Conservation (phyloP, 1,139 yeast genomes). For the Lodderomyces parapsilosis region DNA sequence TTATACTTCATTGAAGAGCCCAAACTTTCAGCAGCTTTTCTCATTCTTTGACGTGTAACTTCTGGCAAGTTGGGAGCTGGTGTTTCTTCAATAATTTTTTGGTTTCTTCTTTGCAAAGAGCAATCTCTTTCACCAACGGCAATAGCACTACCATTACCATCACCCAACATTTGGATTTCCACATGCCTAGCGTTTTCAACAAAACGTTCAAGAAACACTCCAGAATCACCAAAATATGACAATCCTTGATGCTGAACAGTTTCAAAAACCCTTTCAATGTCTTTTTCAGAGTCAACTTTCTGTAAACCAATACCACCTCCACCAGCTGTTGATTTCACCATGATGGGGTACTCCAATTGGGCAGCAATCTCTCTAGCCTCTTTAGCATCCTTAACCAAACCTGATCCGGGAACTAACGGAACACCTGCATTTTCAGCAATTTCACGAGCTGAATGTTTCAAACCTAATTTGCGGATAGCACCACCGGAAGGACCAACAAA, state of each 20-base stretch:
- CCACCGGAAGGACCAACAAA: conserved; percentile 96
- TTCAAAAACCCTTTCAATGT: conserved; percentile 78
- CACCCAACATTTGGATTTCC: conserved; percentile 95
- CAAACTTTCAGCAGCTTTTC: conserved; percentile 80
- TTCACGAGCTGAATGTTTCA: conserved; percentile 94
- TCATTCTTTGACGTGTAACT: conserved; percentile 69
- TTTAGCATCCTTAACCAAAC: conserved; percentile 62
- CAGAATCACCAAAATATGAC: conserved; percentile 90
- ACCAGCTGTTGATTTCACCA: conserved; percentile 98
- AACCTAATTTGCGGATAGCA: conserved; percentile 84
- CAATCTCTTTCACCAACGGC: conserved; percentile 98
- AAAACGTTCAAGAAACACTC: conserved; percentile 90
- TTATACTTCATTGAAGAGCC: conserved; percentile 82
- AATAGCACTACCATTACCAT: conserved; percentile 87
- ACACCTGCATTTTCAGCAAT: conserved; percentile 87
- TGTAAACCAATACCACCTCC: conserved; percentile 99
- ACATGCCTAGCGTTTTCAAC: conserved; percentile 95
- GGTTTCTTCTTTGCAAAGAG: conserved; percentile 94
- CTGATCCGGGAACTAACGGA: conserved; percentile 95
- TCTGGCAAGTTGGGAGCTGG: conserved; percentile 95
- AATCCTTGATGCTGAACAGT: conserved; percentile 93
- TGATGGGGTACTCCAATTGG: conserved; percentile 79
- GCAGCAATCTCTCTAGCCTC: conserved; percentile 82
- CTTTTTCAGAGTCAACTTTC: conserved; percentile 79
- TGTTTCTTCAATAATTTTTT: conserved; percentile 93